Evolutionary conservation across 441 rosid genomes (phyloP), one percentile per base, ranked within the genome.

Genomic region (Gossypium lobatum): DNA sequence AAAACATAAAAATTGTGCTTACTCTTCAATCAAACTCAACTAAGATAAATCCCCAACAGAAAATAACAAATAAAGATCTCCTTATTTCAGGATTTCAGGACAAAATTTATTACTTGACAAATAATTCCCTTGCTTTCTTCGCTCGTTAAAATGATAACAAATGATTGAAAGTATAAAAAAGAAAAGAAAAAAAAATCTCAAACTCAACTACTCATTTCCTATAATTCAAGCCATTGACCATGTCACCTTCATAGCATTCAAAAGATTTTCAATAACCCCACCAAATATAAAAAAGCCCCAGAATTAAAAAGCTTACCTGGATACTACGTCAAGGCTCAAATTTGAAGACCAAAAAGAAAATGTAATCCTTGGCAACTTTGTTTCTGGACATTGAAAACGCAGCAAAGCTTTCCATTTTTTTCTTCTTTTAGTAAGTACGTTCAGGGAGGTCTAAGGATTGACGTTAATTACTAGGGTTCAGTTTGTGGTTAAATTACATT

Each of bases 71-170:
- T 14, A 60, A 21, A 31, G 37, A 17, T 54, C 14, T 46, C 37
- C 70, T 42, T 42, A 45, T 9, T 11, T 42, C 34, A 65, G 13
- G 17, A 13, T 20, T 23, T 42, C 31, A 4, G 11, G 28, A 8
- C 34, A 54, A 57, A 45, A 48, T 26, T 8, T 62, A 31, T 8
- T 14, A 57, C 14, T 11, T 45, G 14, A 18, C 16, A 60, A 26
- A 53, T 5, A 48, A 57, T 72, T 59, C 71, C 59, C 72, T 73
- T 50, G 72, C 71, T 61, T 68, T 42, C 75, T 28, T 62, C 7
- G 16, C 42, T 42, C 23, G 17, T 57, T 31, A 45, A 13, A 34
- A 16, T 37, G 42, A 57, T 28, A 50, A 21, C 2, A 46, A 76
- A 14, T 37, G 48, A 64, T 13, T 20, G 54, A 3, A 42, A 64